Base-by-base conservation (phyloP, 805 yeast genomes). In the Zygosaccharomyces kombuchaensis region DNA sequence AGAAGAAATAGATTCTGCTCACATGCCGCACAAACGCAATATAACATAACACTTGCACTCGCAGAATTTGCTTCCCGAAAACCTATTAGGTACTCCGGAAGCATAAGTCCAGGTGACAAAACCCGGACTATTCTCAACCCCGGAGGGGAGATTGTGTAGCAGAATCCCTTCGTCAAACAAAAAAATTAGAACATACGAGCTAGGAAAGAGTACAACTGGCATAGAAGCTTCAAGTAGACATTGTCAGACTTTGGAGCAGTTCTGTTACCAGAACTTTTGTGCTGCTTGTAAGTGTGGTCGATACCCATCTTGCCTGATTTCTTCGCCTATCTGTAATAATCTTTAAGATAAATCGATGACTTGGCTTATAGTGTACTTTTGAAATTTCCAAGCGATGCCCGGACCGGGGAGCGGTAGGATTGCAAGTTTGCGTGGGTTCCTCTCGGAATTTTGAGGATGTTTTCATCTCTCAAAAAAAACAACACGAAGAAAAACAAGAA, bases 211-310 rank as follows among this genome's bases (percentile, higher is more conserved):
- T 90, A 93, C 68, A 93, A 81, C 85, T 91, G 91, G 75, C 91
- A 98, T 77, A 93, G 85, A 73, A 93, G 78, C 78, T 85, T 86
- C 79, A 93, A 81, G 96, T 93, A 93, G 78, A 90, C 96, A 74
- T 93, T 93, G 80, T 93, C 96, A 63, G 98, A 91, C 82, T 88
- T 88, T 80, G 99, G 99, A 77, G 97, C 97, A 73, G 84, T 78
- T 80, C 99, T 89, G 88, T 88, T 96, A 77, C 95, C 84, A 65
- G 84, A 77, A 78, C 89, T 87, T 72, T 80, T 81, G 84, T 93
- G 99, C 79, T 88, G 97, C 78, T 91, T 93, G 74, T 82, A 73
- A 77, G 84, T 80, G 81, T 87, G 96, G 81, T 93, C 98, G 78
- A 84, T 87, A 84, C 96, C 98, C 98, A 90, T 90, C 69, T 66